A percentile compares a stretch with the other conserved stretches of the same genome.
These are phyloP conservation scores for Wickerhamiella alocasiicola DNA, from an alignment of 805 yeast genomes.

Conservation along the genomic window DNA sequence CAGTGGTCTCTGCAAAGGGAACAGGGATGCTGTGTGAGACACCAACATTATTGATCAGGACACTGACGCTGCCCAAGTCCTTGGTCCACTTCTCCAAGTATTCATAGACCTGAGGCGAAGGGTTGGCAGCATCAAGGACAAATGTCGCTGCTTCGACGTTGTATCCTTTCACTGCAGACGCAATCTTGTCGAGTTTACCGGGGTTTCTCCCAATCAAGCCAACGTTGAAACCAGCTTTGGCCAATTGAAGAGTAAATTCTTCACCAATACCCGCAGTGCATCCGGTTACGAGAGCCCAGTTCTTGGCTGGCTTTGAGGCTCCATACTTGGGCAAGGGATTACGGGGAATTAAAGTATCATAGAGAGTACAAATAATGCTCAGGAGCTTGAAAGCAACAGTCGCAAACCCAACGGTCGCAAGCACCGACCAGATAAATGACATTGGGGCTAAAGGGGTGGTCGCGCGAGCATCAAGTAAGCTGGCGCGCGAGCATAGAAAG, in stretches of 20 bases:
- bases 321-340: constrained; percentile 12
- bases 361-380: constrained; percentile 8
- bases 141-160: constrained; percentile 51
- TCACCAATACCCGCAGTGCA: constrained; percentile 97
- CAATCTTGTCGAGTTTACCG: constrained; percentile 55
- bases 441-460: no score
- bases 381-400: constrained; percentile 14
- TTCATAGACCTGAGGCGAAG: constrained; percentile 44
- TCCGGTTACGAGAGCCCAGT: constrained; percentile 95
- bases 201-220: constrained; percentile 76
- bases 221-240: constrained; percentile 69
- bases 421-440: no score
- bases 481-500: no score
- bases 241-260: constrained; percentile 78
- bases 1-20: constrained; percentile 71
- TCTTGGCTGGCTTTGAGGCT: constrained; percentile 29
- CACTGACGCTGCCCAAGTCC: constrained; percentile 40
- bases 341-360: constrained; percentile 16
- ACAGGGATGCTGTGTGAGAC: constrained; percentile 91
- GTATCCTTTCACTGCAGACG: constrained; percentile 43
- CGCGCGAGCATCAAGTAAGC: no score
- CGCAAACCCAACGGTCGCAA: constrained; percentile 7
- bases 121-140: constrained; percentile 68
- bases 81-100: constrained; percentile 35
- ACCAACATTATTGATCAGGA: constrained; percentile 87